A percentile compares a stretch with the other conserved stretches of the same genome.
These are phyloP conservation scores for Hygrocybe coccinea DNA, from an alignment of 768 basidiomycete species.

Conservation along the genomic window DNA sequence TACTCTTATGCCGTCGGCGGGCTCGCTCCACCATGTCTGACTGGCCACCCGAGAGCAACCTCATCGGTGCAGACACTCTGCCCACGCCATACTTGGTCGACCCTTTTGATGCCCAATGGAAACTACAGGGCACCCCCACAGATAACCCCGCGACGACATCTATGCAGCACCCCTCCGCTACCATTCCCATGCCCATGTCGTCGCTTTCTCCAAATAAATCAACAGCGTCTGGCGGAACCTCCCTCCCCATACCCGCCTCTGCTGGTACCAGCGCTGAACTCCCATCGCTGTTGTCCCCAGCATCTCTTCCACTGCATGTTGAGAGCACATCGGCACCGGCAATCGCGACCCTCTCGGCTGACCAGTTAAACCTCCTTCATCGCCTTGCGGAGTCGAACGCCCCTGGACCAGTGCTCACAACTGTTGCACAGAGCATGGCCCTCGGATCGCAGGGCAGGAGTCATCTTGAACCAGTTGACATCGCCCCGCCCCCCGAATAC, in stretches of 20 bases:
- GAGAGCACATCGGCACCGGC: neutral
- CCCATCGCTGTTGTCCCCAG: slow-evolving; percentile 1
- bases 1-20: neutral
- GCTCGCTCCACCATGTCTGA: slow-evolving; percentile 4
- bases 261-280: slow-evolving; percentile 1
- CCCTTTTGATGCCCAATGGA: neutral
- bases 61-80: neutral
- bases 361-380: slow-evolving; percentile 4
- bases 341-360: slow-evolving; percentile 2
- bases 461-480: slow-evolving; percentile 3
- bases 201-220: neutral
- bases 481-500: slow-evolving; percentile 1
- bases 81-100: neutral
- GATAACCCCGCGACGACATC: neutral
- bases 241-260: neutral
- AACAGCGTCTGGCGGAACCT: neutral
- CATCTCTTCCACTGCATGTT: neutral
- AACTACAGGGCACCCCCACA: slow-evolving; percentile 1
- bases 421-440: slow-evolving; percentile 5
- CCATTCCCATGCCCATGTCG: neutral
- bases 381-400: slow-evolving; percentile 1
- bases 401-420: slow-evolving; percentile 1
- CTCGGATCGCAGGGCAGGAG: neutral
- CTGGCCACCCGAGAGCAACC: slow-evolving; percentile 1
- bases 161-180: neutral